A percentile compares a stretch with the other conserved stretches of the same genome.
phyloP scores from a whole-genome alignment of 2,329 filamentous ascomycete species.

The Allantophomopsis lycopodina region DNA sequence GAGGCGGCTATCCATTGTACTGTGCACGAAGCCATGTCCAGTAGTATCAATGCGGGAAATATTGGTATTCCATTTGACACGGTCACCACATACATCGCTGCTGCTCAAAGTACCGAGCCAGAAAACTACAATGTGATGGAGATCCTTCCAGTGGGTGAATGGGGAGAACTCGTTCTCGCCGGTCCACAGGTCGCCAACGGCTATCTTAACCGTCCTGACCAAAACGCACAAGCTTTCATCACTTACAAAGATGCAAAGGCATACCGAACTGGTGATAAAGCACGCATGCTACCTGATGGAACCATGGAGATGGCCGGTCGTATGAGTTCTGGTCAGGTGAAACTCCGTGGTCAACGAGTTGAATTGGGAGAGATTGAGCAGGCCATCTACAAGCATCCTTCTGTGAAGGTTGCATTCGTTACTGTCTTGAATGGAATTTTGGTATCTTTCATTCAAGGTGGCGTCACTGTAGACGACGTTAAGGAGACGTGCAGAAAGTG shows the following conservation, averaged over 20 bases:
- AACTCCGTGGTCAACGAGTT: conserved; percentile 71
- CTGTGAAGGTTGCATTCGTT: conserved; percentile 52
- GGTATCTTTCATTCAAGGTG: conserved; percentile 50
- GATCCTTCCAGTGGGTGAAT: conserved; percentile 15
- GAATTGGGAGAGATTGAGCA: conserved; percentile 72
- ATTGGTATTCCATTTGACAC: conserved; percentile 73
- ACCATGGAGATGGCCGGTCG: conserved; percentile 74
- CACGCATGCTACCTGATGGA: conserved; percentile 50
- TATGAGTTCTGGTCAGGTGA: conserved; percentile 69
- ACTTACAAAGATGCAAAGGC: conserved; percentile 47
- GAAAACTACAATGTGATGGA: conserved; percentile 9
- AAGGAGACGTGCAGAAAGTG: conserved; percentile 51
- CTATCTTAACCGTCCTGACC: conserved; percentile 70
- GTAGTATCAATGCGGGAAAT: conserved; percentile 42
- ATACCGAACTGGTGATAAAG: conserved; percentile 81
- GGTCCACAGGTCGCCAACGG: conserved; percentile 66
- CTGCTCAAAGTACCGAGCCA: conserved; percentile 3
- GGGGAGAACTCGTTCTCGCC: conserved; percentile 61
- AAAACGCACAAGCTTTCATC: conserved; percentile 62
- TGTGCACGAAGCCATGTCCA: conserved; percentile 47
- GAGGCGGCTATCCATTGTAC: conserved; percentile 89
- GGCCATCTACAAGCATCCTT: conserved; percentile 43
- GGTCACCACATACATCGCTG: conserved; percentile 30
- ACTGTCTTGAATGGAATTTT: conserved; percentile 54
- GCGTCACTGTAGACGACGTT: conserved; percentile 28